These are phyloP conservation scores for Trichothecium roseum DNA, from an alignment of 2,329 filamentous ascomycete genomes.

Conservation along the genomic window DNA sequence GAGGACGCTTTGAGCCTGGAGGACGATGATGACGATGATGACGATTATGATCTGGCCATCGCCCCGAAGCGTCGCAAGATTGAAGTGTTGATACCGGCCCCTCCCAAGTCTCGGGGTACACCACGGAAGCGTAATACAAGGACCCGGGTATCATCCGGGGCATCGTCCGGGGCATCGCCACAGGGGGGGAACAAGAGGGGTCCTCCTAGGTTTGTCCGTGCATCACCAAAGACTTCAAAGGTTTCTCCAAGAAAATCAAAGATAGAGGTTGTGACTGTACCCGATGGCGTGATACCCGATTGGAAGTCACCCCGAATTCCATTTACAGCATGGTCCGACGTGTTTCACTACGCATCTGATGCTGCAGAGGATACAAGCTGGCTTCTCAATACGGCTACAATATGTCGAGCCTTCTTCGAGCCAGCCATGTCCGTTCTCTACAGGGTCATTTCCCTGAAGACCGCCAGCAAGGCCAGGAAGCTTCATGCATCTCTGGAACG, in stretches of 20 bases:
- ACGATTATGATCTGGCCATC: too few species aligned
- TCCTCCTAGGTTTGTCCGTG: too few species aligned
- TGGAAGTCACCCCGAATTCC: constrained; percentile 48
- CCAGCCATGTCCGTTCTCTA: constrained; percentile 68
- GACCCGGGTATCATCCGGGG: too few species aligned
- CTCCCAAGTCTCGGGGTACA: too few species aligned
- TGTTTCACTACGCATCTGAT: constrained; percentile 59
- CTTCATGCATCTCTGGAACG: constrained; percentile 43
- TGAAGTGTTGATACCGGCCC: too few species aligned
- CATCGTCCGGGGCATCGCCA: too few species aligned
- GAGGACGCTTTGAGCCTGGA: not conserved
- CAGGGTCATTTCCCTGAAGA: constrained; percentile 52
- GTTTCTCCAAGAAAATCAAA: not conserved
- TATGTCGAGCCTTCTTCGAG: constrained; percentile 57
- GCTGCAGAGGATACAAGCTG: constrained; percentile 39
- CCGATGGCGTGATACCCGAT: constrained; percentile 21
- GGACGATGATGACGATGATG: too few species aligned
- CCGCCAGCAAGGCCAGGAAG: constrained; percentile 29
- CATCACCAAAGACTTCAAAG: too few species aligned
- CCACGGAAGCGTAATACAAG: too few species aligned
- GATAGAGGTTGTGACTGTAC: too few species aligned
- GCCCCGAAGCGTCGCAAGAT: too few species aligned
- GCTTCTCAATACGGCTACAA: constrained; percentile 52
- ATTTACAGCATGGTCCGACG: constrained; percentile 57
- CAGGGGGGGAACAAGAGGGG: too few species aligned